Evolutionary conservation across 2,329 filamentous ascomycete species (phyloP).

Genomic region (Diaporthe australafricana): DNA sequence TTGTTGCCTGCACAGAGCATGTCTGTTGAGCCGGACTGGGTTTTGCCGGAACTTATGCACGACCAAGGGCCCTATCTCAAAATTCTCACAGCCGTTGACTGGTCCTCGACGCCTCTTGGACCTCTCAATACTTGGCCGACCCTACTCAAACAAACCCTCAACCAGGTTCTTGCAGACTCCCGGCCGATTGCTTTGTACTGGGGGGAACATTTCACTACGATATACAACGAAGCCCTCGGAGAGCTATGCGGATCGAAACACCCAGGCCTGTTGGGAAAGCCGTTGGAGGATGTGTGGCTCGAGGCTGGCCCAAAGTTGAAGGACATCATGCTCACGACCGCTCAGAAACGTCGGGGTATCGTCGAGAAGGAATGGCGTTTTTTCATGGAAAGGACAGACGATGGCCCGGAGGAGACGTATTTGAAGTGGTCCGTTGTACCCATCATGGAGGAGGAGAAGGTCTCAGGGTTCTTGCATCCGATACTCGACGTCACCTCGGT

Average conservation of each 20-base stretch:
- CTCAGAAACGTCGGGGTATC: conserved; percentile 47
- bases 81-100: conserved; percentile 55
- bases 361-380: conserved; percentile 58
- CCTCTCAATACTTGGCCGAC: conserved; percentile 55
- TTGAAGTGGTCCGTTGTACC: conserved; percentile 61
- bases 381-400: conserved; percentile 56
- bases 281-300: conserved; percentile 69
- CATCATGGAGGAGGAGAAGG: conserved; percentile 54
- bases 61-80: conserved; percentile 50
- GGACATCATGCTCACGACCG: conserved; percentile 51
- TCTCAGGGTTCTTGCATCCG: conserved; percentile 60
- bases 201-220: conserved; percentile 64
- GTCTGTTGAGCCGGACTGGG: conserved; percentile 45
- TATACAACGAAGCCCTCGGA: conserved; percentile 77
- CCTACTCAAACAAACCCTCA: conserved; percentile 55
- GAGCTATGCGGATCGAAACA: conserved; percentile 73
- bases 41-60: conserved; percentile 46
- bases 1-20: conserved; percentile 38
- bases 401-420: conserved; percentile 59
- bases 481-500: conserved; percentile 60
- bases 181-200: conserved; percentile 69
- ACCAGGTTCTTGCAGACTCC: conserved; percentile 54
- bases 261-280: conserved; percentile 70
- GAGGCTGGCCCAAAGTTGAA: conserved; percentile 57
- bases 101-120: conserved; percentile 58